phyloP scores from a whole-genome alignment of 1,284 basidiomycete genomes.

The Fomitopsis betulina region DNA sequence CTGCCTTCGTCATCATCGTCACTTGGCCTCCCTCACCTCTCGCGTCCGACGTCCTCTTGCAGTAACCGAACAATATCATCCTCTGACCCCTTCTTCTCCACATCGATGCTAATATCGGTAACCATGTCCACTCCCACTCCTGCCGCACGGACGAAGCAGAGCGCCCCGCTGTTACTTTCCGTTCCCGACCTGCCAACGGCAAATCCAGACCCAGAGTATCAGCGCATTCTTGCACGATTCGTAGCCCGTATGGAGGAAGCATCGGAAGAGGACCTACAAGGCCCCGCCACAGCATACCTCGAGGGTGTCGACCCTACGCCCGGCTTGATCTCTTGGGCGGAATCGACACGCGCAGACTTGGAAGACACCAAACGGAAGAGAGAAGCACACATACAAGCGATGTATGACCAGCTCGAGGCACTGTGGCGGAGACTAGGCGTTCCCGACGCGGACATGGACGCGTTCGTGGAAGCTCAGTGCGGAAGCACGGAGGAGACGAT shows the following conservation, averaged over 20 bases:
- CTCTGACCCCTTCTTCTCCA: constrained; percentile 49
- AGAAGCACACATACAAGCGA: constrained; percentile 75
- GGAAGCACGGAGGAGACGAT: constrained; percentile 77
- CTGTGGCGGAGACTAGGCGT: constrained; percentile 81
- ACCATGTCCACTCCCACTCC: constrained; percentile 31
- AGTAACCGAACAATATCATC: constrained; percentile 19
- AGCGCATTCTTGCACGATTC: constrained; percentile 59
- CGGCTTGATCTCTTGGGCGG: constrained; percentile 60
- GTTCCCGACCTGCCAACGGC: constrained; percentile 19
- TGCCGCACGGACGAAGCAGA: constrained; percentile 18
- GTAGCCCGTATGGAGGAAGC: constrained; percentile 59
- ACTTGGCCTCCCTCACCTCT: constrained; percentile 29
- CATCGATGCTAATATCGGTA: constrained; percentile 21
- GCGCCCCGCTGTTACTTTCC: constrained; percentile 21
- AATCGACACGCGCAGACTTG: constrained; percentile 50
- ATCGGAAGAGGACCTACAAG: constrained; percentile 41
- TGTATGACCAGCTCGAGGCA: constrained; percentile 83
- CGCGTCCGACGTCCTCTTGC: constrained; percentile 36
- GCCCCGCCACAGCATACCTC: constrained; percentile 35
- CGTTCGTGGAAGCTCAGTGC: constrained; percentile 73
- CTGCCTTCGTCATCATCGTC: constrained; percentile 35
- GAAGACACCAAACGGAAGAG: constrained; percentile 65
- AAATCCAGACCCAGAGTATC: constrained; percentile 40
- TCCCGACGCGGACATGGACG: constrained; percentile 68
- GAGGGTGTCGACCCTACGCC: constrained; percentile 65